Conservation (phyloP, 192 early-diverging fungal genomes). For the Gryganskiella cystojenkinii region DNA sequence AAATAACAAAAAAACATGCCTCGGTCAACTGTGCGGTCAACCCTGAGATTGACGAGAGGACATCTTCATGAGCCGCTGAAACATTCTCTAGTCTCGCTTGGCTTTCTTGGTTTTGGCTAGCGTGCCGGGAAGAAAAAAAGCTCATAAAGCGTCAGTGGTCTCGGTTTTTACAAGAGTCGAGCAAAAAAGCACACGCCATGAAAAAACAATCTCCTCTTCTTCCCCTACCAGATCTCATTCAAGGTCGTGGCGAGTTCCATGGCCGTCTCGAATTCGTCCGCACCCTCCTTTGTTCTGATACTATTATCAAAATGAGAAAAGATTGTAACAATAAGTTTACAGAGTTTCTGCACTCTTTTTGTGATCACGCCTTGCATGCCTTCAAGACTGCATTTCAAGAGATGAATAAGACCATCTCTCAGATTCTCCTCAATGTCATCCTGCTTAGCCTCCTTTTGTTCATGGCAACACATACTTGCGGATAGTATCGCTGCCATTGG, state of each 20-base stretch:
- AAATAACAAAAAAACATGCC: constrained; percentile 2
- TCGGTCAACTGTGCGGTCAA: constrained; percentile 10
- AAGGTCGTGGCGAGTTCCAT: constrained; percentile 25
- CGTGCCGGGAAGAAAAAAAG: neutral
- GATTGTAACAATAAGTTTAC: neutral
- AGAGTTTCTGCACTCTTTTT: constrained; percentile 2
- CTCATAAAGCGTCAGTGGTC: too few relatives aligned
- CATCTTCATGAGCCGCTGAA: constrained; percentile 24
- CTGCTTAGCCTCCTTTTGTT: too few relatives aligned
- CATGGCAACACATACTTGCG: constrained; percentile 42
- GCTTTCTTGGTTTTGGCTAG: constrained; percentile 16
- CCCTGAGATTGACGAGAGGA: constrained; percentile 12
- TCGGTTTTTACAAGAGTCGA: too few relatives aligned
- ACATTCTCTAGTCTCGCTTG: constrained; percentile 13
- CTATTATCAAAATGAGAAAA: constrained; percentile 9
- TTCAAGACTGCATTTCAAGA: too few relatives aligned
- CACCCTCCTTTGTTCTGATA: constrained; percentile 31
- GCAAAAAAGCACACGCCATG: neutral
- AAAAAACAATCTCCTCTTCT: neutral
- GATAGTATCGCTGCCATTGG: constrained; percentile 18
- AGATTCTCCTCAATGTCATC: too few relatives aligned
- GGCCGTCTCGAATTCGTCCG: constrained; percentile 36
- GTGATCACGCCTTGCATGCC: neutral
- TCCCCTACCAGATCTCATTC: constrained; percentile 45
- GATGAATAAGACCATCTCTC: too few relatives aligned